Evolutionary conservation across 176 grass and related monocot species (phyloP), one percentile per base, ranked within the genome.

Genomic region (Paspalum notatum): DNA sequence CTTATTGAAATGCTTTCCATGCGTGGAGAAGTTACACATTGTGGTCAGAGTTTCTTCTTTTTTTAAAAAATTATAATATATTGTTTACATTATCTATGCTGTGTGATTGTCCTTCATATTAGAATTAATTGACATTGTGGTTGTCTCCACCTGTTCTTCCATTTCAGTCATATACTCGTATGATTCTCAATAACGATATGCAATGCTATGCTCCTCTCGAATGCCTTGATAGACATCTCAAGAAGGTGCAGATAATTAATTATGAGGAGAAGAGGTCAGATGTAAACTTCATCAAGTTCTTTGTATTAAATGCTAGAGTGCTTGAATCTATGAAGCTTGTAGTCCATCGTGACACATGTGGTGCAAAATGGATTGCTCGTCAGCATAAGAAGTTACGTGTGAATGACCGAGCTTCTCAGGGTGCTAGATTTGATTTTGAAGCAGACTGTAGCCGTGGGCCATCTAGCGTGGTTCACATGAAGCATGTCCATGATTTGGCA

Each of bases 261-360:
- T 68, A 68, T 68, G 12, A 62, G 12, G 59, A 32, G 9, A 45
- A 45, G 11, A 46, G n/a, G 6, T 1, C 11, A 47, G 66, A 47
- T 47, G 41, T 68, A n/a, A 46, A 22, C 43, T 68, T 68, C 10
- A 22, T 21, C 20, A 68, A 45, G 18, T 68, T 68, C 41, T 68
- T 68, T 6, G 7, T 68, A n/a, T 68, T 44, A 12, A 22, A 68
- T 2, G 18, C 41, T 12, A 68, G 41, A 45, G 65, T 21, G 65
- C 65, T 68, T 42, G 42, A 68, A 20, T 68, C 65, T 61, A 61
- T 27, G 58, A 61, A 45, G 41, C 13, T 68, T 68, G 58, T 61
- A 14, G 58, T 61, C 12, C 58, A 12, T 27, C 10, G 12, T 27
- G 24, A 13, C 24, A 11, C 26, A 27, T 61, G 58, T 61, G 58